Conservation (phyloP, 2,329 filamentous ascomycete genomes). For the Epichloe glyceriae region DNA sequence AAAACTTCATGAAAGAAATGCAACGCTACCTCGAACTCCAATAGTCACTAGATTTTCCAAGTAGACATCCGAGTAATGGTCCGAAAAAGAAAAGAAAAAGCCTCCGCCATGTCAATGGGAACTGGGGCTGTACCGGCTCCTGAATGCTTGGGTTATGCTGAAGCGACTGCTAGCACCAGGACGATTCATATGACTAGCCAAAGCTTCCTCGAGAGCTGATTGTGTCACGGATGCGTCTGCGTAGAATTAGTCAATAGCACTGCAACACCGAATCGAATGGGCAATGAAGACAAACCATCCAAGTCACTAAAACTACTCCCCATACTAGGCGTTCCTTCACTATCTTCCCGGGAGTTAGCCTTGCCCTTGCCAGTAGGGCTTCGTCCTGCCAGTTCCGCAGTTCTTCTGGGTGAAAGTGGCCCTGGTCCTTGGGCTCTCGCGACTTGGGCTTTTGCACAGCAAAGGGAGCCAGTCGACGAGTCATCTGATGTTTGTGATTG, state of each 20-base stretch:
- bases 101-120: slow-evolving; percentile 14
- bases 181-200: slow-evolving; percentile 42
- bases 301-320: slow-evolving; percentile 79
- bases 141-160: slow-evolving; percentile 55
- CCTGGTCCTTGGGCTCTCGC: slow-evolving; percentile 25
- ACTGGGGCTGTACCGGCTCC: slow-evolving; percentile 43
- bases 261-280: slow-evolving; percentile 2
- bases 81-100: not conserved
- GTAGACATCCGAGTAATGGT: not conserved
- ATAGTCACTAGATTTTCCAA: not conserved
- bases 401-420: slow-evolving; percentile 45
- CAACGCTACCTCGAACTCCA: not conserved
- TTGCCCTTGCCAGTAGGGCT: slow-evolving; percentile 39
- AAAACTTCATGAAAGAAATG: not conserved
- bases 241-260: not conserved
- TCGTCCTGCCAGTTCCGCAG: slow-evolving; percentile 42
- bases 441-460: slow-evolving; percentile 17
- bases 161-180: slow-evolving; percentile 32
- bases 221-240: slow-evolving; percentile 69
- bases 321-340: slow-evolving; percentile 66
- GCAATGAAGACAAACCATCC: slow-evolving; percentile 40
- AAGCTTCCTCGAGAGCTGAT: slow-evolving; percentile 64
- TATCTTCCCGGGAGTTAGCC: slow-evolving; percentile 45
- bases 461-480: slow-evolving; percentile 39
- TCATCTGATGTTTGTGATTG: slow-evolving; percentile 50